Base-by-base conservation (phyloP, 2,329 filamentous ascomycete species). In the Nemania serpens region DNA sequence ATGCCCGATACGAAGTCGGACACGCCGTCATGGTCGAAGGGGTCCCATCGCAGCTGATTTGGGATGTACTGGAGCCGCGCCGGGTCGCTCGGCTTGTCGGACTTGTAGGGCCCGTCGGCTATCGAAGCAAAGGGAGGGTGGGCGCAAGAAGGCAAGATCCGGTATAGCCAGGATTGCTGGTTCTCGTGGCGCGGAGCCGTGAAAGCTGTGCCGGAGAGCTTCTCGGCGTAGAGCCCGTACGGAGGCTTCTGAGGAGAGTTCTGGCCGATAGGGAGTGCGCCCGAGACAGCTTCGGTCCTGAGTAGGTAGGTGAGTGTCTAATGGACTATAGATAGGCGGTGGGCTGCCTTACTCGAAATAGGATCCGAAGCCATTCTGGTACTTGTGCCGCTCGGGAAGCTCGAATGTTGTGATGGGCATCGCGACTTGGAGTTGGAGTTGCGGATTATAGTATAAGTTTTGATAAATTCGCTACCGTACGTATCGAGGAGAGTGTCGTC, bases 41-140 rank as follows among this genome's bases (percentile, higher is more conserved):
- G 90, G 68, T 91, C 88, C 91, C 91, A 96, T 62, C 91, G 86
- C 36, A 96, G 81, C 76, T 95, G 91, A 69, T 94, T 94, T 0
- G 91, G 91, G 53, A 91, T 89, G 64, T 90, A 87, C 69, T 90
- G 86, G 63, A 91, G 82, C 70, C 84, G 84, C 9, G 78, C 75
- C 45, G 80, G 79, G 15, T 79, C 74, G 5, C 77, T 77, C 0
- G 81, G 73, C 75, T 78, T 70, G 79, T 82, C 71, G 73, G 79
- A 67, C 74, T 77, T 75, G 79, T 71, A 84, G 75, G 64, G 81
- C 2, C 68, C 64, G 43, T 75, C 75, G 25, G 71, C 65, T 15
- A 74, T 68, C 0, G 70, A 59, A 58, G 69, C 66, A 48, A 76
- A 78, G 5, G 74, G 70, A 0, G 75, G 71, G 42, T 87, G 84